Conservation (phyloP, 1,139 yeast species). For the Suhomyces yuchorum region DNA sequence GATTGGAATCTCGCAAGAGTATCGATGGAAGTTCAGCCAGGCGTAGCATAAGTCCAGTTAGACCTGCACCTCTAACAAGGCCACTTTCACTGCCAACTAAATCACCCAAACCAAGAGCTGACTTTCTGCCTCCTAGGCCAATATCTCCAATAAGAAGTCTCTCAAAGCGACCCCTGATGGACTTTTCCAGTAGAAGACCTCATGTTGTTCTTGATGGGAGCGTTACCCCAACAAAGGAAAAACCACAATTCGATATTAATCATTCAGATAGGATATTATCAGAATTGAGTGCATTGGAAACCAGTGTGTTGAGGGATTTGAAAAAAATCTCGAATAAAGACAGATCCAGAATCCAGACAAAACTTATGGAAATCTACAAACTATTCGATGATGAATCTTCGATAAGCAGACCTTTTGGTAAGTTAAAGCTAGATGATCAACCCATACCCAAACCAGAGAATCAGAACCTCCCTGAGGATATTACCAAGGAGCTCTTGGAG, state of each 20-base stretch:
- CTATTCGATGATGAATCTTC: constrained; percentile 1
- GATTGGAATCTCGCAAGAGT: constrained; percentile 29
- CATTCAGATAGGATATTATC: background rate
- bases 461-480: background rate
- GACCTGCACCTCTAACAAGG: constrained; percentile 3
- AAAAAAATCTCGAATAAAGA: background rate
- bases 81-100: constrained; percentile 11
- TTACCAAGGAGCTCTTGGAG: constrained; percentile 24
- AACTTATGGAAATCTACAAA: background rate
- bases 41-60: constrained; percentile 10
- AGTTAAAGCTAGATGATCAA: background rate
- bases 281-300: constrained; percentile 2
- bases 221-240: constrained; percentile 7
- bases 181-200: constrained; percentile 7
- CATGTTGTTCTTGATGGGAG: constrained; percentile 5
- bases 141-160: constrained; percentile 6
- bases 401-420: background rate
- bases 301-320: background rate
- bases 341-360: background rate
- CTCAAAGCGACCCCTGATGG: constrained; percentile 10
- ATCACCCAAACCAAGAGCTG: constrained; percentile 5
- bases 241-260: background rate
- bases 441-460: background rate
- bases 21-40: constrained; percentile 3
- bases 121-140: constrained; percentile 7